Conservation (phyloP, 1,284 basidiomycete species). For the Entoloma clypeatum region DNA sequence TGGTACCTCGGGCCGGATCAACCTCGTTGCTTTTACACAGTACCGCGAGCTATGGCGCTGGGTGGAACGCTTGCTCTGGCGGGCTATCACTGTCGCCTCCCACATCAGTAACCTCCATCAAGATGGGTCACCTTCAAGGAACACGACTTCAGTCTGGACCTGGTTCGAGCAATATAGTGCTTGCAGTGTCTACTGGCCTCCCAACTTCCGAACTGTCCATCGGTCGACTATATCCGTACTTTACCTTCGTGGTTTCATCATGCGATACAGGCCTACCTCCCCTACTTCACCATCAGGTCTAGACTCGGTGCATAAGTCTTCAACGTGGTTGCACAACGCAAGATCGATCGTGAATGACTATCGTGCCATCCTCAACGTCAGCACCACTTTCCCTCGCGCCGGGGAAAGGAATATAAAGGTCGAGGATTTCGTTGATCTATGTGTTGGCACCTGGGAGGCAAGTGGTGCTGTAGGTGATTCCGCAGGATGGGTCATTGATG, state of each 20-base stretch:
- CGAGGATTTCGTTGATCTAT: conserved; percentile 80
- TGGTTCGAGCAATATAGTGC: conserved; percentile 62
- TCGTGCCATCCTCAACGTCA: conserved; percentile 57
- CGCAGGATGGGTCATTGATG: conserved; percentile 72
- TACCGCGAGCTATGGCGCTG: conserved; percentile 79
- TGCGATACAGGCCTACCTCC: conserved; percentile 36
- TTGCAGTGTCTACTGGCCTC: conserved; percentile 68
- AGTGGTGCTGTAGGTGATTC: conserved; percentile 56
- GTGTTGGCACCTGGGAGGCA: conserved; percentile 79
- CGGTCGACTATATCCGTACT: conserved; percentile 66
- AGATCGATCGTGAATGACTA: conserved; percentile 67
- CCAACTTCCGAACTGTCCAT: conserved; percentile 69
- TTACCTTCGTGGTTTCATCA: conserved; percentile 67
- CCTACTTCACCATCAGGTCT: conserved; percentile 9
- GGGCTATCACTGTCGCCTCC: conserved; percentile 57
- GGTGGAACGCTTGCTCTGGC: conserved; percentile 70
- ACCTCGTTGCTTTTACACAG: conserved; percentile 50
- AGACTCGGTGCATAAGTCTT: conserved; percentile 28
- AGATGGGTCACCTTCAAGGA: conserved; percentile 23
- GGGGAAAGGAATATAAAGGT: conserved; percentile 80
- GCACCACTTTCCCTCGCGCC: conserved; percentile 80
- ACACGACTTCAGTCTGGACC: conserved; percentile 42
- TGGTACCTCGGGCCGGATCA: conserved; percentile 33
- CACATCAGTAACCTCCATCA: conserved; percentile 42
- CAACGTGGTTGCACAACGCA: conserved; percentile 62